These are phyloP conservation scores for Henckelia pumila DNA, from an alignment of 257 asterid genomes.

Conservation along the genomic window DNA sequence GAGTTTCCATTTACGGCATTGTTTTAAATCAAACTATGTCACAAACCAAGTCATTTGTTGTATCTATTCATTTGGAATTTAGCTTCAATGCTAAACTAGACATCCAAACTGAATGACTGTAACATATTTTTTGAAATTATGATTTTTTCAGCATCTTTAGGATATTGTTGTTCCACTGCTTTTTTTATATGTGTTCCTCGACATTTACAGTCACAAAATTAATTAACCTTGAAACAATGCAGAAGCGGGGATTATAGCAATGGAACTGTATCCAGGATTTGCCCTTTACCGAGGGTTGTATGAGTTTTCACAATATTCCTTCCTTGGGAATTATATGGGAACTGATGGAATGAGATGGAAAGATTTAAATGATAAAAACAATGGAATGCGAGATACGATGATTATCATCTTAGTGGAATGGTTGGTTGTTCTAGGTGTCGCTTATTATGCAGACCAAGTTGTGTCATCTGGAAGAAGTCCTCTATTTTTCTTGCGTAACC, in stretches of 20 bases:
- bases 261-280: conserved; percentile 95
- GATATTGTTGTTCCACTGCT: neutral
- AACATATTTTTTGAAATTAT: neutral
- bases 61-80: neutral
- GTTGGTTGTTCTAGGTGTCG: conserved; percentile 67
- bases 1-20: neutral
- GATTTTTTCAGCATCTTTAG: neutral
- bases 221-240: conserved; percentile 37
- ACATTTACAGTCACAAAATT: neutral
- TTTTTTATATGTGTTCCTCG: conserved; percentile 14
- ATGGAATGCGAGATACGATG: conserved; percentile 73
- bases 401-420: conserved; percentile 77
- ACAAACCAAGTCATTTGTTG: neutral
- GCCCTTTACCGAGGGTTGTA: conserved; percentile 83
- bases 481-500: conserved; percentile 46
- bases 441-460: conserved; percentile 70
- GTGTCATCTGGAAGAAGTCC: conserved; percentile 74
- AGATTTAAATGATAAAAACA: conserved; percentile 55
- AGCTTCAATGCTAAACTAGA: neutral
- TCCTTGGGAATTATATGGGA: conserved; percentile 70
- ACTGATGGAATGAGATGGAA: conserved; percentile 92
- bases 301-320: conserved; percentile 77
- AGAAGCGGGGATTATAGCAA: conserved; percentile 76
- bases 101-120: too few relatives aligned
- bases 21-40: neutral